Evolutionary conservation across 2,329 filamentous ascomycete genomes (phyloP), one percentile per base, ranked within the genome.

Genomic region (Lecanicillium sp.): DNA sequence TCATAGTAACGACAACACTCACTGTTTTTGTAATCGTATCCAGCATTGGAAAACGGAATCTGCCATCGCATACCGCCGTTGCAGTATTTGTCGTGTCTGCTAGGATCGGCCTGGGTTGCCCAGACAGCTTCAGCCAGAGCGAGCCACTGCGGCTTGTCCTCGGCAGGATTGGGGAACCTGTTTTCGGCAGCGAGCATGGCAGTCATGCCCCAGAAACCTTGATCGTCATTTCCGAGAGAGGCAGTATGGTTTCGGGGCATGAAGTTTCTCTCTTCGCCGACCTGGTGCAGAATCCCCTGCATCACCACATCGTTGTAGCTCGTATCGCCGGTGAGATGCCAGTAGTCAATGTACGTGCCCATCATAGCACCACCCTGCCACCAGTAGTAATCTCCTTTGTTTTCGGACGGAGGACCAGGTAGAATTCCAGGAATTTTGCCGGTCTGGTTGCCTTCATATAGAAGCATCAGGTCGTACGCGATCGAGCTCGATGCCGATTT

Each of bases 21-120:
- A 74, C 71, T 75, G 59, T 83, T 83, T 64, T 83, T 93, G 72
- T 90, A 90, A 59, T 83, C 76, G 63, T 87, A 93, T 20, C 87
- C 87, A 24, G 72, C 74, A 60, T 90, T 89, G 55, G 84, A 83
- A 1, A 78, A 70, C 49, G 82, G 87, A 51, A 91, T 85, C 68
- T 93, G 87, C 85, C 86, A 89, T 57, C 85, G 73, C 56, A 90
- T 60, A 9, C 86, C 87, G 54, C 86, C 86, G 19, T 73, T 71
- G 57, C 87, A 90, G 2, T 71, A 72, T 1, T 72, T 62, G 5
- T 73, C 76, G 59, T 89, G 83, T 69, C 87, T 86, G 36, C 83
- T 74, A 11, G 73, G 67, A 38, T 66, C 56, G 1, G 77, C 79
- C 50, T 77, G 72, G 1, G 79, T 79, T 54, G 86, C 81, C 59